Evolutionary conservation across 352 stramenopile species (phyloP), one percentile per base, ranked within the genome.

Genomic region (Chrysophaeum taylorii): DNA sequence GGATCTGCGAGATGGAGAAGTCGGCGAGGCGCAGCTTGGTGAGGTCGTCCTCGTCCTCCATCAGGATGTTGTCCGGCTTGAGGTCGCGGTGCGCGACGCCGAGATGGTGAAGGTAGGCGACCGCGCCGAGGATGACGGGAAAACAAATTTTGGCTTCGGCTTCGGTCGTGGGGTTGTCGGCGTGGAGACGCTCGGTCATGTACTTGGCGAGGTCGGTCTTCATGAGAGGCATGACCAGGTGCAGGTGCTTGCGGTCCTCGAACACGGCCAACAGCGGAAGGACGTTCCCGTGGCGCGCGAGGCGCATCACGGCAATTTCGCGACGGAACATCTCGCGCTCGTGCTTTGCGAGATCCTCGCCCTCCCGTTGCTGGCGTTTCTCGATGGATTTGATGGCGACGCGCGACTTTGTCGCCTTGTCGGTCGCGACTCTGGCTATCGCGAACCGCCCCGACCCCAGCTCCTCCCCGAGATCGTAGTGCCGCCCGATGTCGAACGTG

Each of bases 241-340:
- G 94, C 70, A 96, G 93, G 71, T 91, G 81, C 75, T 73, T 85
- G 35, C 87, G 84, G 68, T 89, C 85, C 69, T 97, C 91, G 75
- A 92, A 97, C n/a, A 95, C 86, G 39, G 94, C 90, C 70, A 84
- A 72, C 60, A 85, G 62, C 62, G 73, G 50, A 25, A 81, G 73
- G 35, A 82, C 78, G 45, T 83, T 76, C 31, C 69, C 73, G 60
- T 82, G 75, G 21, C 75, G 84, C 36, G 96, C 91, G 38, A 97
- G 84, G 70, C 93, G 94, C 62, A 97, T 78, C 54, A 97, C 93
- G 69, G 89, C 89, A 52, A 97, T 94, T 76, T 97, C 91, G 0
- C 87, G 94, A 29, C 89, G 85, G 45, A 96, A 70, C 36, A 96
- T 73, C 61, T 94, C 87, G 42, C 89, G 89, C 73, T 96, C 91